Conservation (phyloP, 2,329 filamentous ascomycete species). For the Trichoderma atroviride region DNA sequence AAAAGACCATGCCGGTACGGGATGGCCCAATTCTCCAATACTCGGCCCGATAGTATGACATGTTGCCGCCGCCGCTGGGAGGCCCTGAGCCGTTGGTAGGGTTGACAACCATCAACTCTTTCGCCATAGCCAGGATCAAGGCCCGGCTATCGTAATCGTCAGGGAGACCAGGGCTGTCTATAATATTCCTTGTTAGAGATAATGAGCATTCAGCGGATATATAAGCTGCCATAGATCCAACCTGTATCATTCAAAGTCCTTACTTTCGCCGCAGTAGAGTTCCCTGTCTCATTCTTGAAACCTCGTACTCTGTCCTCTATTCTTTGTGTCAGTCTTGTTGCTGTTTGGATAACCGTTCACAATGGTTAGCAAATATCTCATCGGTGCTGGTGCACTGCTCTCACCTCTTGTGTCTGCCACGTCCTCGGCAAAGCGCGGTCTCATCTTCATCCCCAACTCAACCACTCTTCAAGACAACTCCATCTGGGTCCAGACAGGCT, state of each 20-base stretch:
- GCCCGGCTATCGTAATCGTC: background rate
- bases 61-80: background rate
- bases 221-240: background rate
- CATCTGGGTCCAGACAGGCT: conserved; percentile 61
- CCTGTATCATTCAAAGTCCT: background rate
- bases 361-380: conserved; percentile 3
- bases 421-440: conserved; percentile 65
- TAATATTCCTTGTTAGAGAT: background rate
- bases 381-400: conserved; percentile 22
- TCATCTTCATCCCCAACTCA: conserved; percentile 67
- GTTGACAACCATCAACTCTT: background rate
- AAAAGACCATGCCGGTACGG: background rate
- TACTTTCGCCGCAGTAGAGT: background rate
- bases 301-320: too few species aligned
- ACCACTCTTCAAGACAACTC: conserved; percentile 62
- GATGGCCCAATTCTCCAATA: background rate
- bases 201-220: background rate
- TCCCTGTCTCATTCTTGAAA: background rate
- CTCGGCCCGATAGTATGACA: conserved; percentile 21
- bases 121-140: background rate
- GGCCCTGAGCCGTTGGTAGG: background rate
- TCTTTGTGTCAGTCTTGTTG: background rate
- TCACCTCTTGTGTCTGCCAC: conserved; percentile 29
- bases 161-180: background rate
- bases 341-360: background rate